Conservation (phyloP, 2,329 filamentous ascomycete species). For the Ophiosphaerella korrae region DNA sequence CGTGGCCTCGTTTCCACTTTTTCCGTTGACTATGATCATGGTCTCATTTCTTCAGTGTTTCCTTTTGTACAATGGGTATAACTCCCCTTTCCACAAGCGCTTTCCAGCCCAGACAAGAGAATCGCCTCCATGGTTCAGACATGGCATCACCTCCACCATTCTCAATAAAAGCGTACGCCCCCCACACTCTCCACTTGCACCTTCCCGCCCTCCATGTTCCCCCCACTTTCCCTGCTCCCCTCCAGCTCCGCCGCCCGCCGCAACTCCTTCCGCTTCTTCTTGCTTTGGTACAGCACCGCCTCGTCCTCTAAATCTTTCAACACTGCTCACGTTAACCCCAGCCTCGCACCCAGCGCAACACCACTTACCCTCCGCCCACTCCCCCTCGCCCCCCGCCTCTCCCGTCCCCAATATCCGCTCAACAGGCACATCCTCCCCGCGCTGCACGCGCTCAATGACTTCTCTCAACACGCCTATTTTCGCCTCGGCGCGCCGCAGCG, state of each 20-base stretch:
- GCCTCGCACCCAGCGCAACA: no score
- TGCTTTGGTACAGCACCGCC: slow-evolving; percentile 58
- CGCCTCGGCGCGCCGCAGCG: slow-evolving; percentile 76
- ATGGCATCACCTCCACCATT: neutral
- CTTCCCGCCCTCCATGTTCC: slow-evolving; percentile 21
- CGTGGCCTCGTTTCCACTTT: no score
- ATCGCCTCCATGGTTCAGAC: no score
- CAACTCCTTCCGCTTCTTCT: slow-evolving; percentile 39
- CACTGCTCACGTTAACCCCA: slow-evolving; percentile 50
- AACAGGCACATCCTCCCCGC: slow-evolving; percentile 64
- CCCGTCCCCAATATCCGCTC: slow-evolving; percentile 81
- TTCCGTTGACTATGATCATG: no score
- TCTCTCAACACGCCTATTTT: slow-evolving; percentile 78
- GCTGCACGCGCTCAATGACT: slow-evolving; percentile 59
- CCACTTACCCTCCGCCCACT: slow-evolving; percentile 82
- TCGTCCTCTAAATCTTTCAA: slow-evolving; percentile 70
- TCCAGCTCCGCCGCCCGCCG: slow-evolving; percentile 23
- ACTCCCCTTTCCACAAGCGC: no score
- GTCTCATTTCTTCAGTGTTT: no score
- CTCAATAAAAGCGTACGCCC: slow-evolving; percentile 41
- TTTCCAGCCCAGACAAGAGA: no score
- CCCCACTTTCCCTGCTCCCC: slow-evolving; percentile 37
- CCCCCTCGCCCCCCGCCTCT: slow-evolving; percentile 72
- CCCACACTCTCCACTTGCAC: slow-evolving; percentile 37
- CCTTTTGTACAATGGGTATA: no score